Conservation (phyloP, 495 filamentous ascomycete species). For the Cladorrhinum samala region DNA sequence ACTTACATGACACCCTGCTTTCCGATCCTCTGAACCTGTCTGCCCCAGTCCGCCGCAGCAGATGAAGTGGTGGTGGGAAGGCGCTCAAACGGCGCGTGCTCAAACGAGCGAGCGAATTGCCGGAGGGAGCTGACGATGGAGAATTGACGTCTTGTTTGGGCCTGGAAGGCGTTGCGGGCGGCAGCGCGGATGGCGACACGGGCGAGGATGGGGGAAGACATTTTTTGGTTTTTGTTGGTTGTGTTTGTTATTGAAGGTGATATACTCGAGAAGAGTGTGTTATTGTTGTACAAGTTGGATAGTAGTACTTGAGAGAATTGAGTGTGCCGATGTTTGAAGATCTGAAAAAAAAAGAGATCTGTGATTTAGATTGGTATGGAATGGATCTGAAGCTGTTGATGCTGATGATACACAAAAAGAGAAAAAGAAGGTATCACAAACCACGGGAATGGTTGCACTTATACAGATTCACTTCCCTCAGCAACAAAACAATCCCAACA, state of each 20-base stretch:
- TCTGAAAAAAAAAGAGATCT: no score
- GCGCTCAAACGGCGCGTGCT: slow-evolving; percentile 3
- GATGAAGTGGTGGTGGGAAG: neutral
- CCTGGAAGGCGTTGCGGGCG: neutral
- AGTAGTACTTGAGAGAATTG: no score
- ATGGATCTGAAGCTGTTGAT: no score
- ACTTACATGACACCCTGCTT: slow-evolving; percentile 2
- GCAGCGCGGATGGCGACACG: neutral
- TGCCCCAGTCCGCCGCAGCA: slow-evolving; percentile 2
- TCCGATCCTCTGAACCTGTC: neutral
- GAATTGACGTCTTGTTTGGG: neutral
- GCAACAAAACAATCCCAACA: neutral
- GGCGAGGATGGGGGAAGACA: neutral
- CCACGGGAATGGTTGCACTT: neutral
- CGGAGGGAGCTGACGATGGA: slow-evolving; percentile 1
- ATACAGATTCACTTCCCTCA: neutral
- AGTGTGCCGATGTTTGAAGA: no score
- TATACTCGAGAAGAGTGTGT: neutral
- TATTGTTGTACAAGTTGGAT: no score
- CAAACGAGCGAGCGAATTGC: slow-evolving; percentile 2
- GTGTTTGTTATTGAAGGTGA: neutral
- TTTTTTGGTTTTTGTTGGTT: neutral
- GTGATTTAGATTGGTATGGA: no score
- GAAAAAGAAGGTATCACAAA: no score
- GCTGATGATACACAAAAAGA: no score